Conservation (phyloP, 1,284 basidiomycete species). For the Pterulicium gracile region DNA sequence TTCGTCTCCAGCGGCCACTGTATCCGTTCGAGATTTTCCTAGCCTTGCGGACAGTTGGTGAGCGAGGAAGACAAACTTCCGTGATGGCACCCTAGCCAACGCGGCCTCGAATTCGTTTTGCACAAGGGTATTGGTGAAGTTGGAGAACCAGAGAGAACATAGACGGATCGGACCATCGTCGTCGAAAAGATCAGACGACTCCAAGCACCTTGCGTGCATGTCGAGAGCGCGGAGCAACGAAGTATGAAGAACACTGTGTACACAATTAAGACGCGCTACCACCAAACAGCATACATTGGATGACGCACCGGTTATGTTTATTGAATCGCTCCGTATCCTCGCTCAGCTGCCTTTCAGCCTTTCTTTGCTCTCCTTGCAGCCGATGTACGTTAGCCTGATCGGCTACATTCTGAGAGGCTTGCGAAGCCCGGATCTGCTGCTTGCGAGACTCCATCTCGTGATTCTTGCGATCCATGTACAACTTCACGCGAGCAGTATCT, state of each 20-base stretch:
- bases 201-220: constrained; percentile 76
- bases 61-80: constrained; percentile 84
- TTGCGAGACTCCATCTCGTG: constrained; percentile 47
- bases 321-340: constrained; percentile 54
- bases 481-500: constrained; percentile 60
- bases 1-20: constrained; percentile 39
- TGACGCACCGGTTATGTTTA: constrained; percentile 15
- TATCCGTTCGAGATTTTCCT: constrained; percentile 25
- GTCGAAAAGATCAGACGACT: constrained; percentile 62
- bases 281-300: constrained; percentile 1
- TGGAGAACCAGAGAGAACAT: constrained; percentile 87
- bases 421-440: constrained; percentile 22
- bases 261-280: too few relatives aligned
- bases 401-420: constrained; percentile 13
- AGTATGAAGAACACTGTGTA: constrained; percentile 43
- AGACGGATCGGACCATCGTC: constrained; percentile 73
- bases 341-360: constrained; percentile 27
- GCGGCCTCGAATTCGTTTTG: constrained; percentile 40
- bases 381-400: constrained; percentile 15
- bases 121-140: constrained; percentile 53
- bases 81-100: constrained; percentile 65
- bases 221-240: constrained; percentile 71
- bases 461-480: constrained; percentile 65
- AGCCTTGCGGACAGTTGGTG: constrained; percentile 90
- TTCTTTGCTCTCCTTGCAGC: constrained; percentile 21